Base-by-base conservation (phyloP, 768 basidiomycete species). In the Tulasnella sp. region DNA sequence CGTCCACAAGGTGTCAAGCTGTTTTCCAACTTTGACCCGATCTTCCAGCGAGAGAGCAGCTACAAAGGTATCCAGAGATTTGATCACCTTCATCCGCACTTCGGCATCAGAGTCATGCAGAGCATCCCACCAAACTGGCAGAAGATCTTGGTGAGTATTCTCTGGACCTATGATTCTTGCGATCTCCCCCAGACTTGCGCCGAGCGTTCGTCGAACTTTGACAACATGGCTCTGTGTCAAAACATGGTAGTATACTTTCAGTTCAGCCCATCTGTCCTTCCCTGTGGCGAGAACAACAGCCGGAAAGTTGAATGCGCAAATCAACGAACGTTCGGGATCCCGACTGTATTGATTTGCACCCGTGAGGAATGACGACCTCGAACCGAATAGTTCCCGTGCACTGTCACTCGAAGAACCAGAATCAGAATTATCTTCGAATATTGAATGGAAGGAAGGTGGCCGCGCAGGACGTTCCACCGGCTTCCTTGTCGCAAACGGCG, bases 231-330 rank as follows among this genome's bases (percentile, higher is more conserved):
- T 74, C n/a, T 70, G 65, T 24, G 83, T 72, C 15, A 98, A 71
- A 7, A 72, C 66, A 16, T 74, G 64, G 66, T 92, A 92, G 37
- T 76, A 66, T 3, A 73, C 72, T 16, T 82, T 75, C 20, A 98
- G 65, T 52, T 81, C 76, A 28, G 48, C 58, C 93, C 93, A 98
- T 39, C 85, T 74, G 1, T 66, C 65, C 10, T 68, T 67, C 3
- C 93, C 93, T 24, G 95, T 69, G 0, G 90, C 84, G 4, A 90
- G 71, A 3, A 80, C 77, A 6, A 96, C 85, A 5, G 90, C 92
- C 20, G 93, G 93, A 61, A 85, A 84, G 66, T 95, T 89, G 67
- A 88, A 90, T 4, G 85, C 85, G 62, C 82, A 84, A 37, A 87
- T 78, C 19, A 87, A 69, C 1, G 83, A 75, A 9, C 87, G 77